Base-by-base conservation (phyloP, 1,284 basidiomycete species). In the Clitocybe nebularis region DNA sequence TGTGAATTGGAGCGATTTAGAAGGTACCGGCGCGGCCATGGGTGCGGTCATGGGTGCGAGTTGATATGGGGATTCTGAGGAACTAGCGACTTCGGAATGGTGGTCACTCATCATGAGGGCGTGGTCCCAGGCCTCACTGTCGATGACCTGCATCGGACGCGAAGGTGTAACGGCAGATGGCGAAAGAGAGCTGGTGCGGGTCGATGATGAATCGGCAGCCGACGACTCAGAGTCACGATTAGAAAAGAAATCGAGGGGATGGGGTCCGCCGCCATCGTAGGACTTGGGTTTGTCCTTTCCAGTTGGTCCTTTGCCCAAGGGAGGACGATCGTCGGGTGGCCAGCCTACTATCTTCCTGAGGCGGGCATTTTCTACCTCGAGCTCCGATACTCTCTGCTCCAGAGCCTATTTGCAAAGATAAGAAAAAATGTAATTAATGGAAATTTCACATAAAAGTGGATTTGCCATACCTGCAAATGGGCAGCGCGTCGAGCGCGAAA, bases 401-500 rank as follows among this genome's bases (percentile, higher is more conserved):
- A 94, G 69, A 39, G 85, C 81, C 86, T 89, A 64, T 54, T 47
- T 45, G 43, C 42, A 53, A 54, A 55, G 29, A 50, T 43, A 19
- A 46, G 43, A 45, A 58, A 56, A 62, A 47, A 62, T 47, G 38
- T 48, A 55, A 57, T 57, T 49, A 58, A 55, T 57, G 61, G 56
- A 46, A 64, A 68, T 66, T 68, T 64, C 59, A 69, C 60, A 67
- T 62, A 59, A 41, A 45, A 39, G 41, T 41, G 48, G 52, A 48
- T 55, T 48, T 47, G 47, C 49, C 51, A 57, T 61, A 87, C 86
- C 67, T 87, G 81, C 41, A 95, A 75, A 65, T 94, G 91, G 47
- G 91, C 89, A 47, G 89, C 89, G 55, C 92, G 81, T 50, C 93
- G 76, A 19, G 92, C 89, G 53, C 92, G 79, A 69, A 95, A 96